These are phyloP conservation scores for Neurospora hispaniola DNA, from an alignment of 495 filamentous ascomycete genomes.

Conservation along the genomic window DNA sequence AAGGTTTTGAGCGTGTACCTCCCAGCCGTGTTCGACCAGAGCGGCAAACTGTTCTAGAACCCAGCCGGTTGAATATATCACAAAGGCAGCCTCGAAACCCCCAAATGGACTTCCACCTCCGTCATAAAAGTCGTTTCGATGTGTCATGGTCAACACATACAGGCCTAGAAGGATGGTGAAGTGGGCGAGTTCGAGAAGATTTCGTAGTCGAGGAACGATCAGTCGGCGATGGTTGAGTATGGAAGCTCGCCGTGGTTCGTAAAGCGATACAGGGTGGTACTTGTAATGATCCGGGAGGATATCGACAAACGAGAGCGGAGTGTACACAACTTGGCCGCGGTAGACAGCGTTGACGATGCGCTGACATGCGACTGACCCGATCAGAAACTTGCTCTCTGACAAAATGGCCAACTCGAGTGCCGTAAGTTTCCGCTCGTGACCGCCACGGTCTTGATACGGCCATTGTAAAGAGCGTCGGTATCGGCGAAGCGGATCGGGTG, in stretches of 20 bases:
- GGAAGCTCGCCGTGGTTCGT: conserved; percentile 46
- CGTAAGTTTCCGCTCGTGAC: conserved; percentile 47
- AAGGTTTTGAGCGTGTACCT: conserved; percentile 56
- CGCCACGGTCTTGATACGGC: conserved; percentile 33
- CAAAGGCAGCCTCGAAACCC: conserved; percentile 41
- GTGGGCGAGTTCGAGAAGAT: conserved; percentile 47
- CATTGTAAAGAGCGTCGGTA: conserved; percentile 30
- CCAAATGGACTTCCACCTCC: conserved; percentile 31
- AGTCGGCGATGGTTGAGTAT: conserved; percentile 57
- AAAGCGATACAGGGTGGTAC: conserved; percentile 49
- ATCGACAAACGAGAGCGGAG: conserved; percentile 50
- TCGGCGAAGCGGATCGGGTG: conserved; percentile 36
- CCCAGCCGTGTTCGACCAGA: conserved; percentile 58
- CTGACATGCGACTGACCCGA: conserved; percentile 47
- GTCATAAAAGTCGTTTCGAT: conserved; percentile 34
- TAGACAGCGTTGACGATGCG: conserved; percentile 52
- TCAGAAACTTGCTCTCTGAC: conserved; percentile 49
- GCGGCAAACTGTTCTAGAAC: conserved; percentile 52
- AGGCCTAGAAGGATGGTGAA: conserved; percentile 46
- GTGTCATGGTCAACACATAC: conserved; percentile 45
- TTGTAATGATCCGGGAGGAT: conserved; percentile 59
- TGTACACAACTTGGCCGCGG: conserved; percentile 48
- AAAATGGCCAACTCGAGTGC: conserved; percentile 54
- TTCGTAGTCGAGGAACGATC: conserved; percentile 49
- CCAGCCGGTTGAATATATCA: conserved; percentile 49